A percentile compares a stretch with the other conserved stretches of the same genome.
These are phyloP conservation scores for Fraxinus sp. DNA, from an alignment of 305 asterid genomes.

Conservation along the genomic window DNA sequence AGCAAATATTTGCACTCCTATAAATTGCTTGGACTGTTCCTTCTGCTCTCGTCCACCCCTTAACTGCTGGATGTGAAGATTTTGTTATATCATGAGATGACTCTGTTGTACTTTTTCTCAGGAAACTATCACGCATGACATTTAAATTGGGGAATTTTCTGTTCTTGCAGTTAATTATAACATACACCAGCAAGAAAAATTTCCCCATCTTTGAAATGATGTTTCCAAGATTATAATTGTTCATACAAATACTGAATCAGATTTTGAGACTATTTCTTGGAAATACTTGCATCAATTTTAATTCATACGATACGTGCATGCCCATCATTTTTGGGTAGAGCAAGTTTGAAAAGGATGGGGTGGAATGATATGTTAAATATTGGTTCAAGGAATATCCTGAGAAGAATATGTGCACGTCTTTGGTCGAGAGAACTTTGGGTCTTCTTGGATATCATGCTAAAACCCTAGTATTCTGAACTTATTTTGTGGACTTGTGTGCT, in stretches of 20 bases:
- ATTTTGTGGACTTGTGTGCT: not conserved
- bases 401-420: not conserved
- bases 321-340: not conserved
- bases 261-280: not conserved
- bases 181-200: not conserved
- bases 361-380: not conserved
- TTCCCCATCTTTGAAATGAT: not conserved
- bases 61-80: conserved; percentile 25
- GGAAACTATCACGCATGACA: not conserved
- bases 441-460: not conserved
- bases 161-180: not conserved
- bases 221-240: not conserved
- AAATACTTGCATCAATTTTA: not conserved
- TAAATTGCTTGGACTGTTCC: conserved; percentile 17
- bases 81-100: not conserved
- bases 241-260: not conserved
- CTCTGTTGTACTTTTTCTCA: not conserved
- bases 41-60: conserved; percentile 10
- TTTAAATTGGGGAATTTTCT: not conserved
- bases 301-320: not conserved
- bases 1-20: conserved; percentile 13
- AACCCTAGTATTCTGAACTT: not conserved
- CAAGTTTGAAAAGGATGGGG: not conserved
- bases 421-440: not conserved
- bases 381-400: not conserved